phyloP scores from a whole-genome alignment of 2,329 filamentous ascomycete species.

The Chalaropsis ovoidea region DNA sequence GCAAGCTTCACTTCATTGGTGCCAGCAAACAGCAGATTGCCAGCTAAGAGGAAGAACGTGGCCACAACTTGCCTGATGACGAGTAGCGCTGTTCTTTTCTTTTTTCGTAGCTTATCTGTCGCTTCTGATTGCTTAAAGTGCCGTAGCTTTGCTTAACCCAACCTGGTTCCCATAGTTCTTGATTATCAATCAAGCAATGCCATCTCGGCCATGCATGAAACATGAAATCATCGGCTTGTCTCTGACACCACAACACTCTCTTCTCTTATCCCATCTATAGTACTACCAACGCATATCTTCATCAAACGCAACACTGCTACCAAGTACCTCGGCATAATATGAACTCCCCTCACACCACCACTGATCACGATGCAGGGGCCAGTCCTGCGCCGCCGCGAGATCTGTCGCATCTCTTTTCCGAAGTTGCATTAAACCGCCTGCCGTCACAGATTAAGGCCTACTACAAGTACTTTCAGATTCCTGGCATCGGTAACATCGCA shows the following conservation, averaged over 20 bases:
- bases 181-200: slow-evolving; percentile 24
- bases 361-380: neutral
- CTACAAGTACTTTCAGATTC: slow-evolving; percentile 71
- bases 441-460: slow-evolving; percentile 65
- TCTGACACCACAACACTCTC: neutral
- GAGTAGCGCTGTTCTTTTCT: neutral
- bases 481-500: slow-evolving; percentile 52
- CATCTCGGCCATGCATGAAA: too few species aligned
- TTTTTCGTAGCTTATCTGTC: neutral
- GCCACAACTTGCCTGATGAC: too few species aligned
- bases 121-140: too few species aligned
- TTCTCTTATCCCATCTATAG: neutral
- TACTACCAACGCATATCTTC: neutral
- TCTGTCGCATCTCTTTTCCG: slow-evolving; percentile 68
- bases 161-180: neutral
- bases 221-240: neutral
- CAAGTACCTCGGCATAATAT: neutral
- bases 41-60: neutral
- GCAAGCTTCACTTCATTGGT: neutral
- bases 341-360: neutral
- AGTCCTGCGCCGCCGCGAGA: slow-evolving; percentile 49
- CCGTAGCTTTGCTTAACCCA: neutral
- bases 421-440: slow-evolving; percentile 53
- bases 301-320: neutral
- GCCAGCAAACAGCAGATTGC: slow-evolving; percentile 7